Percentiles rank a stretch among this genome's conserved stretches.
Evolutionary conservation across 257 asterid genomes (phyloP).

Genomic region (Rehmannia glutinosa): DNA sequence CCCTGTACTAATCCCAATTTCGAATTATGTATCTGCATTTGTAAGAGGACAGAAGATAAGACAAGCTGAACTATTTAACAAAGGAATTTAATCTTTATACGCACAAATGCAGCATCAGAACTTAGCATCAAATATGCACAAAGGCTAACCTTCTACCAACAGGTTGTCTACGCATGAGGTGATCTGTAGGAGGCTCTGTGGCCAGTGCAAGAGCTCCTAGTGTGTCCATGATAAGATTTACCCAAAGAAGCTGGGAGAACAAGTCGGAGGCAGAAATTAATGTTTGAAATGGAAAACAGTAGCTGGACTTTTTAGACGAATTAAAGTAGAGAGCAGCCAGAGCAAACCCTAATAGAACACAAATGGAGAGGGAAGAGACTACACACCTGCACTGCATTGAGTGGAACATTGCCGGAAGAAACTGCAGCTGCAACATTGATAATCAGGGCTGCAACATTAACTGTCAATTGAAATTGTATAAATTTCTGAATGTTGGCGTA

Average conservation of each 20-base stretch:
- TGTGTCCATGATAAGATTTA: conserved; percentile 97
- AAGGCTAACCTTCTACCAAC: conserved; percentile 89
- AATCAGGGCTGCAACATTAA: conserved; percentile 85
- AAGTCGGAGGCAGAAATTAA: not conserved
- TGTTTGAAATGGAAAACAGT: not conserved
- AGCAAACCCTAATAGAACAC: no score
- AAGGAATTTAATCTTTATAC: not conserved
- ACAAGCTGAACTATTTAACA: no score
- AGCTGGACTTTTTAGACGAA: not conserved
- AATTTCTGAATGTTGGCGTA: conserved; percentile 96
- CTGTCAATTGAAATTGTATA: conserved; percentile 95
- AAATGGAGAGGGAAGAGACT: conserved; percentile 12
- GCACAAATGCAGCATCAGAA: not conserved
- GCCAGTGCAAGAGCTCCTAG: conserved; percentile 98
- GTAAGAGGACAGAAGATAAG: no score
- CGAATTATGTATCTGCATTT: not conserved
- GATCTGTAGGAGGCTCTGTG: conserved; percentile 95
- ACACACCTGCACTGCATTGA: conserved; percentile 92
- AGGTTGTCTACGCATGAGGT: conserved; percentile 81
- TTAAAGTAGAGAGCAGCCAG: no score
- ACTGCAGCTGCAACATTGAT: conserved; percentile 93
- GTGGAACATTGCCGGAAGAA: conserved; percentile 87
- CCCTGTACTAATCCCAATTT: not conserved
- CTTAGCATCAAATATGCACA: not conserved
- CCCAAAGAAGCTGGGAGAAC: conserved; percentile 87